Percentiles rank a stretch among this genome's conserved stretches.
These are phyloP conservation scores for Penicillium tannophilum DNA, from an alignment of 495 filamentous ascomycete species.

Conservation along the genomic window DNA sequence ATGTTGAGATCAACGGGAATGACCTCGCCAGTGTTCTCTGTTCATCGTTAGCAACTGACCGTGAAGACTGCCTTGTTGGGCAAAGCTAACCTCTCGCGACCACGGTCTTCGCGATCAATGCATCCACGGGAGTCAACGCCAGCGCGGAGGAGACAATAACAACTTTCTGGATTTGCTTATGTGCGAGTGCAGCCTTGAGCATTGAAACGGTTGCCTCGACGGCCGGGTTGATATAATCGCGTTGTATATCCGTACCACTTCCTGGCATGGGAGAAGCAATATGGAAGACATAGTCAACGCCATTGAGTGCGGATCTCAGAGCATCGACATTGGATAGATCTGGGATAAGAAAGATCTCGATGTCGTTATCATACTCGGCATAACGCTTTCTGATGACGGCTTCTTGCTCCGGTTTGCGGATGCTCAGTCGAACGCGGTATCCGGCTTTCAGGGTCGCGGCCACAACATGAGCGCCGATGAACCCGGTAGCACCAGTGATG, in stretches of 20 bases:
- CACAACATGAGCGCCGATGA: slow-evolving; percentile 36
- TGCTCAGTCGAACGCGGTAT: slow-evolving; percentile 24
- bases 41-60: not conserved
- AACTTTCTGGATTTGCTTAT: slow-evolving; percentile 38
- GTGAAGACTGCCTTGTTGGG: not conserved
- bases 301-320: slow-evolving; percentile 49
- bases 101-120: not conserved
- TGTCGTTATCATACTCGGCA: slow-evolving; percentile 10
- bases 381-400: slow-evolving; percentile 21
- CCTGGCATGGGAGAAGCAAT: slow-evolving; percentile 47
- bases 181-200: slow-evolving; percentile 38
- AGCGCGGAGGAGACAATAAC: slow-evolving; percentile 46
- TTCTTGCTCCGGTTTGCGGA: slow-evolving; percentile 28
- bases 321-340: slow-evolving; percentile 46
- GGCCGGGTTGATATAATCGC: slow-evolving; percentile 32
- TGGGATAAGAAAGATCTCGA: slow-evolving; percentile 47
- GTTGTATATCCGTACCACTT: slow-evolving; percentile 21
- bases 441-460: slow-evolving; percentile 24
- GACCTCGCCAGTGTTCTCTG: slow-evolving; percentile 14
- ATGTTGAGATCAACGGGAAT: slow-evolving; percentile 10
- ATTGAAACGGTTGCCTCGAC: slow-evolving; percentile 38
- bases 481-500: slow-evolving; percentile 24
- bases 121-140: slow-evolving; percentile 27
- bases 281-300: slow-evolving; percentile 53
- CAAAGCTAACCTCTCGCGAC: not conserved